Evolutionary conservation across 805 yeast genomes (phyloP).

Genomic region (Candida oleophila): DNA sequence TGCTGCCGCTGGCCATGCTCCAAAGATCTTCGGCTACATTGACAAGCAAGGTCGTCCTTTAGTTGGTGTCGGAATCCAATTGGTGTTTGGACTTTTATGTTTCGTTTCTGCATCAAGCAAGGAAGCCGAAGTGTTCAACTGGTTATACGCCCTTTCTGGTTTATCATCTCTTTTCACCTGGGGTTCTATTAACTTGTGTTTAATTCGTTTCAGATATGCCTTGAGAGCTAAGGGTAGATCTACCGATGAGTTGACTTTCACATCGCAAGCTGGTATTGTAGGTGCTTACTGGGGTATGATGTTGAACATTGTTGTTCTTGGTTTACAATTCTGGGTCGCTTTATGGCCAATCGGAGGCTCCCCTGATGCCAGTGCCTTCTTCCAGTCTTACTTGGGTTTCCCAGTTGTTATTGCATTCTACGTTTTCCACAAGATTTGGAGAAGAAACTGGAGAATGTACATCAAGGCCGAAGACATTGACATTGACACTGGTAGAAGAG

Average conservation of each 20-base stretch:
- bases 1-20: slow-evolving; percentile 47
- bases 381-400: slow-evolving; percentile 61
- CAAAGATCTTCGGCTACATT: slow-evolving; percentile 41
- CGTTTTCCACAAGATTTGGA: slow-evolving; percentile 57
- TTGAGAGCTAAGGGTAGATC: slow-evolving; percentile 63
- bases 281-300: slow-evolving; percentile 66
- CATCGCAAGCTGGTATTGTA: slow-evolving; percentile 62
- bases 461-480: slow-evolving; percentile 34
- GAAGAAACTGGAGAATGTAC: slow-evolving; percentile 27
- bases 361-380: slow-evolving; percentile 48
- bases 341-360: slow-evolving; percentile 61
- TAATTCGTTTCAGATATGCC: slow-evolving; percentile 56
- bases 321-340: slow-evolving; percentile 83
- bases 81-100: slow-evolving; percentile 41
- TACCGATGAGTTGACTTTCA: slow-evolving; percentile 64
- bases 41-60: slow-evolving; percentile 53
- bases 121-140: slow-evolving; percentile 38
- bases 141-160: slow-evolving; percentile 52
- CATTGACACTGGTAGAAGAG: slow-evolving; percentile 39
- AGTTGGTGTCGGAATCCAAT: slow-evolving; percentile 39
- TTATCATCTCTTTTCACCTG: slow-evolving; percentile 51
- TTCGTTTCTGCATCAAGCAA: slow-evolving; percentile 30
- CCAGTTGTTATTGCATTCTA: slow-evolving; percentile 61
- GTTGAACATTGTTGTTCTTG: slow-evolving; percentile 58
- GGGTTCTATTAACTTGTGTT: slow-evolving; percentile 45